Evolutionary conservation across 2,329 filamentous ascomycete genomes (phyloP), one percentile per base, ranked within the genome.

Genomic region (Beauveria asiatica): DNA sequence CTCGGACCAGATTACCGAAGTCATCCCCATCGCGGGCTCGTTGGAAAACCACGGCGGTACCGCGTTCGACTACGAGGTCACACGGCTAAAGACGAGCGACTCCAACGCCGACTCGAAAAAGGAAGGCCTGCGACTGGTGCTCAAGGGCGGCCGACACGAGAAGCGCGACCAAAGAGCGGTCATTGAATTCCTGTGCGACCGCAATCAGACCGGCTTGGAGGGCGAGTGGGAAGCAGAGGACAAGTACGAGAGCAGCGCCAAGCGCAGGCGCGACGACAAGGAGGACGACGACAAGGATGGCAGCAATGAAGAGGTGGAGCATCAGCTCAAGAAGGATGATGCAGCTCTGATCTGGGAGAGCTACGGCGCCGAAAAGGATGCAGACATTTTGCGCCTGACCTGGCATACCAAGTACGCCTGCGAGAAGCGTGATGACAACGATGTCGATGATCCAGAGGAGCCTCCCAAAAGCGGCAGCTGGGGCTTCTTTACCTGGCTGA

Each of bases 401-500:
- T 99, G 93, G 93, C 78, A 82, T 70, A 97, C 93, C 16, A 91
- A 93, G 73, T 86, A 91, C 70, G 93, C 90, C 0, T 97, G 94
- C 72, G 86, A 91, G 69, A 78, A 75, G 55, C 72, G 72, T 27
- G 73, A 70, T 42, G 75, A 78, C 19, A 74, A 73, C 21, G 68
- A 67, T 25, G 74, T 67, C 41, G 75, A 77, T 61, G 76, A 62
- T 23, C 55, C 56, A 33, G 76, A 77, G 63, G 74, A 76, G 52
- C 75, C 78, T 17, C 76, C 75, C 10, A 76, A 78, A 46, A 78
- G 79, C 57, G 73, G 73, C 19, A 81, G 84, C 70, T 97, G 93
- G 94, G 94, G 94, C 1, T 94, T 97, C 79, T 97, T 97, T 70
- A 97, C 93, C 19, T 99, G 94, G 94, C 83, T 97, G 69, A 84